Percentiles rank a stretch among this genome's conserved stretches.
phyloP scores from a whole-genome alignment of 768 basidiomycete species.

The Podaxis carcinomalis region DNA sequence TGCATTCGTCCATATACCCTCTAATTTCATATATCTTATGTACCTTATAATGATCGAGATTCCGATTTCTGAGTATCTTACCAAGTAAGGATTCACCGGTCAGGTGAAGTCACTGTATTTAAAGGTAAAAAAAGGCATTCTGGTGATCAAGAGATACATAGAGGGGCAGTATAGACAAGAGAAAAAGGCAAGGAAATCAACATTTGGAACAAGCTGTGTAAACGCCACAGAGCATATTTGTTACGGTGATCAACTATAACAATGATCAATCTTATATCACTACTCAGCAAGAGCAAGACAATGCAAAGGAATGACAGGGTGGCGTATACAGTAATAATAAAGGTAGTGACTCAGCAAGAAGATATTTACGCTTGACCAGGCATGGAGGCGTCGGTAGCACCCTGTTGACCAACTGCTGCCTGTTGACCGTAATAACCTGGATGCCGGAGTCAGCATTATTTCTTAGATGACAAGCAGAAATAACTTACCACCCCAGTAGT shows the following conservation, averaged over 20 bases:
- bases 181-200: slow-evolving; percentile 18
- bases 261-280: slow-evolving; percentile 14
- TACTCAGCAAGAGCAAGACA: slow-evolving; percentile 18
- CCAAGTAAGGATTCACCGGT: not conserved
- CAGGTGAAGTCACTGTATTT: slow-evolving; percentile 10
- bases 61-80: not conserved
- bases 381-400: slow-evolving; percentile 52
- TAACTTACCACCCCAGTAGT: slow-evolving; percentile 78
- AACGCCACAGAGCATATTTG: slow-evolving; percentile 18
- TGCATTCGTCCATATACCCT: slow-evolving; percentile 28
- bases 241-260: slow-evolving; percentile 12
- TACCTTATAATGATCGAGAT: slow-evolving; percentile 13
- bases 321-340: slow-evolving; percentile 16
- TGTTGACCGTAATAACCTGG: slow-evolving; percentile 83
- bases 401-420: slow-evolving; percentile 51
- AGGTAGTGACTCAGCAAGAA: slow-evolving; percentile 14
- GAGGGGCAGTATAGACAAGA: slow-evolving; percentile 16
- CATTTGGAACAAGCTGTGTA: not conserved
- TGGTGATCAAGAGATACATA: slow-evolving; percentile 15
- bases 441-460: slow-evolving; percentile 13
- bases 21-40: slow-evolving; percentile 20
- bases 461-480: not conserved
- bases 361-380: slow-evolving; percentile 38
- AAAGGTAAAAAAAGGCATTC: slow-evolving; percentile 16
- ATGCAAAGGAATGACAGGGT: slow-evolving; percentile 24